Conservation (phyloP, 257 asterid species). For the Prunella vulgaris region DNA sequence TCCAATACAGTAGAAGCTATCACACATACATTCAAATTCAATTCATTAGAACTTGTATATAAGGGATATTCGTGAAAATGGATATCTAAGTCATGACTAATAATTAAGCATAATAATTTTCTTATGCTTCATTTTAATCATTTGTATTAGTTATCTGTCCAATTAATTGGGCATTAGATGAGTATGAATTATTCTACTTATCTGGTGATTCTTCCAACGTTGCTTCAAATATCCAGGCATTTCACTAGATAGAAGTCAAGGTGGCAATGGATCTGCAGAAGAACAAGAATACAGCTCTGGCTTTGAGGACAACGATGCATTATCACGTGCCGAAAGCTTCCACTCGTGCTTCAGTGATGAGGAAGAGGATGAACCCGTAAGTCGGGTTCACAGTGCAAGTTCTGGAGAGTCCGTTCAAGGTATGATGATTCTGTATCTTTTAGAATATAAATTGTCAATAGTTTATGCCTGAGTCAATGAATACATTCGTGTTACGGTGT, state of each 20-base stretch:
- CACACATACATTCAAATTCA: neutral
- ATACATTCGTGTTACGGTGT: neutral
- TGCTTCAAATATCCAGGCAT: slow-evolving; percentile 12
- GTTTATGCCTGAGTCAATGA: neutral
- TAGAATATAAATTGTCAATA: neutral
- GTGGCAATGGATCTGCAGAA: slow-evolving; percentile 15
- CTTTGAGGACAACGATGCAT: slow-evolving; percentile 30
- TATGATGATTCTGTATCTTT: neutral
- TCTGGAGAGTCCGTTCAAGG: slow-evolving; percentile 29
- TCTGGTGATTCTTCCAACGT: neutral
- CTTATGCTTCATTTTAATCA: neutral
- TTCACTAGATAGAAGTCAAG: slow-evolving; percentile 6
- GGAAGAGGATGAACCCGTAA: slow-evolving; percentile 23
- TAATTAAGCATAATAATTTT: neutral
- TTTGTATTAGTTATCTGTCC: neutral
- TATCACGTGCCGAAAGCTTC: slow-evolving; percentile 31
- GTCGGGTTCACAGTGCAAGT: slow-evolving; percentile 10
- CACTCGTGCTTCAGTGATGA: slow-evolving; percentile 26
- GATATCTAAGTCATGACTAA: neutral
- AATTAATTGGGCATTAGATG: neutral
- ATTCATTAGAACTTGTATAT: neutral
- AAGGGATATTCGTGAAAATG: neutral
- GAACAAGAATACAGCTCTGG: slow-evolving; percentile 21
- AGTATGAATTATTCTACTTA: neutral
- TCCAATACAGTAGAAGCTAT: neutral